Evolutionary conservation across 2,329 filamentous ascomycete species (phyloP).

Genomic region (Lecanicillium sp.): DNA sequence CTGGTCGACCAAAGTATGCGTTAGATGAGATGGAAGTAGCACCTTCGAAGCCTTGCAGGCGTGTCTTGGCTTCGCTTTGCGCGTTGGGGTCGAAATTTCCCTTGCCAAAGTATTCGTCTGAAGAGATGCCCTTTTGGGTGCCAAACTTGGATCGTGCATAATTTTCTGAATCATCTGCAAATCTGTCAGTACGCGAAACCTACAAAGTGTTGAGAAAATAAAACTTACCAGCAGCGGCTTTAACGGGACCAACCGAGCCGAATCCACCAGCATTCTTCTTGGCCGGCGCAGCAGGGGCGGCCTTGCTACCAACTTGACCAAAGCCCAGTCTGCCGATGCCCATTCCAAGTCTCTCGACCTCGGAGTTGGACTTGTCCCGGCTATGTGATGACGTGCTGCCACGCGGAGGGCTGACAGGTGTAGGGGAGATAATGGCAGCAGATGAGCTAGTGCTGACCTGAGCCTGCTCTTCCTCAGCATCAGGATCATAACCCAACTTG

Average conservation of each 20-base stretch:
- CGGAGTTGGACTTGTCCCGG: slow-evolving; percentile 59
- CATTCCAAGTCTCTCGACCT: slow-evolving; percentile 86
- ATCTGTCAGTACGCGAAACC: background rate
- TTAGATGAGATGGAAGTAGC: slow-evolving; percentile 90
- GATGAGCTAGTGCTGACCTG: slow-evolving; percentile 40
- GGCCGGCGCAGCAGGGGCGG: slow-evolving; percentile 39
- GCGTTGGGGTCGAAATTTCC: slow-evolving; percentile 73
- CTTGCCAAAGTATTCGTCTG: slow-evolving; percentile 96
- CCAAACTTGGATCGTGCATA: slow-evolving; percentile 88
- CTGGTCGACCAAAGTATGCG: slow-evolving; percentile 90
- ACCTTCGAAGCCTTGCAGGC: slow-evolving; percentile 88
- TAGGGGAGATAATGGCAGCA: slow-evolving; percentile 60
- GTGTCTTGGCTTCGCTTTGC: slow-evolving; percentile 76
- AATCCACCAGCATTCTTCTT: slow-evolving; percentile 80
- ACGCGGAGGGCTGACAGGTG: slow-evolving; percentile 60
- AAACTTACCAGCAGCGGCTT: slow-evolving; percentile 57
- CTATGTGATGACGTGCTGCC: slow-evolving; percentile 47
- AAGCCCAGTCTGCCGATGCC: slow-evolving; percentile 79
- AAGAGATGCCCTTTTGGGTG: slow-evolving; percentile 88
- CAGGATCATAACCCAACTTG: slow-evolving; percentile 90
- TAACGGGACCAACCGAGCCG: slow-evolving; percentile 72
- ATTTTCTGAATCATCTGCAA: slow-evolving; percentile 63
- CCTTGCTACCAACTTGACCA: slow-evolving; percentile 66
- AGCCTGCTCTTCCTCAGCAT: slow-evolving; percentile 62
- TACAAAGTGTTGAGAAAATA: background rate